phyloP scores from a whole-genome alignment of 2,329 filamentous ascomycete species.

The Elsinoe perseae region DNA sequence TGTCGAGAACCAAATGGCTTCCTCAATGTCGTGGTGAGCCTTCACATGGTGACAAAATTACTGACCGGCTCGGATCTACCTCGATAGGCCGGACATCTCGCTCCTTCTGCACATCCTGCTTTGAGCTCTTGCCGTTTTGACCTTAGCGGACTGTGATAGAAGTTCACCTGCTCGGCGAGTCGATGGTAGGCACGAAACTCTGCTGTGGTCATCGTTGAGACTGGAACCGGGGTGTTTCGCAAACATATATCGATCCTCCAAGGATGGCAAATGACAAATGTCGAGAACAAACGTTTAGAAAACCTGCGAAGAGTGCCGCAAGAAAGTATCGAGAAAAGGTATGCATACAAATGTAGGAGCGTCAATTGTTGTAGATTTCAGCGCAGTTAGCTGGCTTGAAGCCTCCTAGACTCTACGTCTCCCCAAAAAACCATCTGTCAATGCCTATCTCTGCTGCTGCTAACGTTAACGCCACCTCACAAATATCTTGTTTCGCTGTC shows the following conservation, averaged over 20 bases:
- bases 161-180: conserved; percentile 62
- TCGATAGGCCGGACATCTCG: background rate
- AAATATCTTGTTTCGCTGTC: too few species aligned
- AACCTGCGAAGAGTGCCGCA: too few species aligned
- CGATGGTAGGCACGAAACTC: conserved; percentile 62
- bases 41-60: background rate
- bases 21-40: background rate
- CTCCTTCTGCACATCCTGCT: background rate
- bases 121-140: background rate
- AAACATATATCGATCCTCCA: too few species aligned
- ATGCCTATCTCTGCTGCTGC: too few species aligned
- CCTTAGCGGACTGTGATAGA: conserved; percentile 20
- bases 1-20: background rate
- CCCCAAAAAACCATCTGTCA: too few species aligned
- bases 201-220: conserved; percentile 42
- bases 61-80: background rate
- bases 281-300: too few species aligned
- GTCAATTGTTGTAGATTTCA: too few species aligned
- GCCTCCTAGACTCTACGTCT: too few species aligned
- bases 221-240: background rate
- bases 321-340: background rate
- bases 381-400: too few species aligned
- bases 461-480: too few species aligned
- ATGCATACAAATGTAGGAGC: background rate
- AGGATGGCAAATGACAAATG: too few species aligned